A percentile compares a stretch with the other conserved stretches of the same genome.
phyloP scores from a whole-genome alignment of 2,329 filamentous ascomycete genomes.

The Fusarium citri region DNA sequence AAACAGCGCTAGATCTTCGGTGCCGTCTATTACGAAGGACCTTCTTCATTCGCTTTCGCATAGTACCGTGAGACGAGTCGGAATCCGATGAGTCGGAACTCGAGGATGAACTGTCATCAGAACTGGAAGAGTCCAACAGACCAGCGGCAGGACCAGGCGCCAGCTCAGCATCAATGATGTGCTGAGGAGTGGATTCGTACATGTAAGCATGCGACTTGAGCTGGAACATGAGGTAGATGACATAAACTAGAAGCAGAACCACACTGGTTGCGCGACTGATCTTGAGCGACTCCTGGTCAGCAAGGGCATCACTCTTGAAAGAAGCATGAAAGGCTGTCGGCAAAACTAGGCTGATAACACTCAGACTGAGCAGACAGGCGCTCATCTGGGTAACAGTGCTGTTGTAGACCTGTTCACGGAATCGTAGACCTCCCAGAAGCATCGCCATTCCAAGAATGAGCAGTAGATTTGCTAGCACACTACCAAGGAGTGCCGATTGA shows the following conservation, averaged over 20 bases:
- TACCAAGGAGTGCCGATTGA: slow-evolving; percentile 89
- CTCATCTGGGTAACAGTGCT: slow-evolving; percentile 97
- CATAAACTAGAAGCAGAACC: slow-evolving; percentile 72
- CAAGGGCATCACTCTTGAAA: slow-evolving; percentile 71
- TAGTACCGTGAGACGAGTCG: slow-evolving; percentile 69
- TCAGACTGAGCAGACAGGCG: slow-evolving; percentile 88
- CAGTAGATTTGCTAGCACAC: slow-evolving; percentile 87
- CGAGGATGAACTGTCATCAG: slow-evolving; percentile 66
- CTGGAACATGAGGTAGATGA: slow-evolving; percentile 88
- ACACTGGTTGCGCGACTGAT: slow-evolving; percentile 92
- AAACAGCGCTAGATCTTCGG: slow-evolving; percentile 82
- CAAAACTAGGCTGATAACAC: slow-evolving; percentile 87
- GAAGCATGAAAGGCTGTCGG: slow-evolving; percentile 95
- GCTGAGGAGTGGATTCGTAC: slow-evolving; percentile 91
- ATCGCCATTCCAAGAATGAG: slow-evolving; percentile 94
- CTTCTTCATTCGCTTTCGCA: slow-evolving; percentile 79
- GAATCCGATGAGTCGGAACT: slow-evolving; percentile 76
- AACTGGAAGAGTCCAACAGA: slow-evolving; percentile 79
- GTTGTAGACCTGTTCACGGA: slow-evolving; percentile 94
- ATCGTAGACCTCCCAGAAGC: slow-evolving; percentile 85
- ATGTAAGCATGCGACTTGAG: slow-evolving; percentile 92
- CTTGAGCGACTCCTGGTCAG: slow-evolving; percentile 79
- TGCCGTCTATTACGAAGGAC: slow-evolving; percentile 77
- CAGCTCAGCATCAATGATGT: slow-evolving; percentile 91
- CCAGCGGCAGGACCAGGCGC: slow-evolving; percentile 86